Base-by-base conservation (phyloP, 1,284 basidiomycete genomes). In the Malassezia vespertilionis region DNA sequence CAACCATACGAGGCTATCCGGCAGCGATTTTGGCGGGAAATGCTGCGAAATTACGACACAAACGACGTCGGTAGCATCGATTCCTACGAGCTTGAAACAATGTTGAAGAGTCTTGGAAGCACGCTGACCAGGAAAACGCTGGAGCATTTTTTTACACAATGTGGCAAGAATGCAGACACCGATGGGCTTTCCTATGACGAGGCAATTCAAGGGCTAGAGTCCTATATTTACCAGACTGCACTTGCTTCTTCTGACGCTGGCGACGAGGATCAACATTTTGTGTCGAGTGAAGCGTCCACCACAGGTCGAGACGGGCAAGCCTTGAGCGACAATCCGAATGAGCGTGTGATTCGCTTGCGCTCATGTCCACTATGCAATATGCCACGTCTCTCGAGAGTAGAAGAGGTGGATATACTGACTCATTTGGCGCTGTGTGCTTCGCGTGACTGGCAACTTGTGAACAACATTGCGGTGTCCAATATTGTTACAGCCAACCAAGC, bases 401-500 rank as follows among this genome's bases (percentile, higher is more conserved):
- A 81, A 1, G 91, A 96, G 72, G 77, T 87, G 57, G 90, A 93
- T 69, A 93, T 95, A 59, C 76, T 93, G 44, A 90, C 88, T 17
- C 73, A 74, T 39, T 74, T 97, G 22, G 90, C 90, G 1, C 80
- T 95, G 4, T 97, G 91, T 63, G 89, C 72, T 1, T 68, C 89
- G 7, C 87, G 83, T 49, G 90, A 96, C 70, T 95, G 89, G 87
- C 80, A 79, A 26, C 79, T 83, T 46, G 83, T 96, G 21, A 83
- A 93, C 64, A 53, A 54, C 21, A 54, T 71, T 24, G 51, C 61
- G 9, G 88, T 90, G 14, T 82, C 83, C n/a, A 91, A 89, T 65
- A 97, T 88, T 61, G 90, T 96, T 2, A 97, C 91, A 0, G 84
- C 86, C 12, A 82, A 78, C 56, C 91, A 97, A 74, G 91, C 93